These are phyloP conservation scores for Klebsormidium nitens DNA, from an alignment of 139 green algal genomes.

Conservation along the genomic window DNA sequence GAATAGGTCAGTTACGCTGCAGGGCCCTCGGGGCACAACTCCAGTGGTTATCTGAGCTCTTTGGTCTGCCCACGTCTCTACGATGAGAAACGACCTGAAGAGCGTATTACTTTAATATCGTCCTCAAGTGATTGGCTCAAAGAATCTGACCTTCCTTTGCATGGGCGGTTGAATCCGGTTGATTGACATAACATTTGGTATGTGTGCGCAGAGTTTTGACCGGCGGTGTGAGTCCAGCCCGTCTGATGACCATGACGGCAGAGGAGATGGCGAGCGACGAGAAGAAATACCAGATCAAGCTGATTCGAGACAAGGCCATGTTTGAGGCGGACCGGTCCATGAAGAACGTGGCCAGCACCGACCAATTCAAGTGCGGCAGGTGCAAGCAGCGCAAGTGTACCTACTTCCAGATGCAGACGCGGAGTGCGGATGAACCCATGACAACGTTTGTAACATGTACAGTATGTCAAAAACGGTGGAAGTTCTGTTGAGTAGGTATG, in stretches of 20 bases:
- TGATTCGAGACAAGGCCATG: constrained; percentile 75
- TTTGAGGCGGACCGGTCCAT: constrained; percentile 62
- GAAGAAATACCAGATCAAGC: constrained; percentile 62
- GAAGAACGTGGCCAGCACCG: constrained; percentile 67
- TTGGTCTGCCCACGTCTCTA: not conserved
- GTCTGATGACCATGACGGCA: constrained; percentile 65
- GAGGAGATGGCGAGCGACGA: constrained; percentile 88
- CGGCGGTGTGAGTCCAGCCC: constrained; percentile 48
- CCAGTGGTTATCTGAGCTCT: not conserved
- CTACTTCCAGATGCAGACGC: constrained; percentile 77
- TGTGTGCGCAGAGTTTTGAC: constrained; percentile 43
- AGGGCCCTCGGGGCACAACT: constrained; percentile 60
- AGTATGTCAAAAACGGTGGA: constrained; percentile 85
- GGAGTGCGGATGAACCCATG: constrained; percentile 67
- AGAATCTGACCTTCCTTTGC: not conserved
- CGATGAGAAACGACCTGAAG: not conserved
- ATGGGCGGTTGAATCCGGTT: not conserved
- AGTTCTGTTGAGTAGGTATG: no score
- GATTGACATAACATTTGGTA: not conserved
- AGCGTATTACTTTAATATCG: not conserved
- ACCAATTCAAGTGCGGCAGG: constrained; percentile 92
- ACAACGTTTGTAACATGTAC: constrained; percentile 75
- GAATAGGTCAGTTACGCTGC: no score
- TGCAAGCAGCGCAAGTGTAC: constrained; percentile 81
- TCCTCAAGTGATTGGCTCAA: not conserved